Conservation (phyloP, 2,329 filamentous ascomycete species). For the Anthostomella pinea region DNA sequence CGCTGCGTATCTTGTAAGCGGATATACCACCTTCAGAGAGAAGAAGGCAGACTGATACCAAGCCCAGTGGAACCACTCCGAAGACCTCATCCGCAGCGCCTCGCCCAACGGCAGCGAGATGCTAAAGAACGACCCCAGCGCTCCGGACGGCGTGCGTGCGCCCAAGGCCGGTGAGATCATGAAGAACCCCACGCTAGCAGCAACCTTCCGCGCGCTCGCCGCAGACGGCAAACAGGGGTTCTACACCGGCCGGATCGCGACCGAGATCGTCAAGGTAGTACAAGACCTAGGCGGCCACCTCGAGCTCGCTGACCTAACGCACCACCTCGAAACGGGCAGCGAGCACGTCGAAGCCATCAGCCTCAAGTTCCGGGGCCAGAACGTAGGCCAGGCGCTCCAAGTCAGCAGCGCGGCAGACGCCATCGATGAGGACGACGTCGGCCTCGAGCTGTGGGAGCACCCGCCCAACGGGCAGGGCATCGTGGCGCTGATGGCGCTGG, state of each 20-base stretch:
- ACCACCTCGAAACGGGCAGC: constrained; percentile 66
- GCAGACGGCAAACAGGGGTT: constrained; percentile 85
- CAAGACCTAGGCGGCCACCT: constrained; percentile 74
- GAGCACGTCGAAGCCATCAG: constrained; percentile 85
- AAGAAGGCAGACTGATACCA: neutral
- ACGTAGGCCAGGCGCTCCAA: constrained; percentile 29
- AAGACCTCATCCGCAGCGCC: constrained; percentile 62
- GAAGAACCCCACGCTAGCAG: constrained; percentile 76
- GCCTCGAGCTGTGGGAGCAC: constrained; percentile 90
- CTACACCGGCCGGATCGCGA: constrained; percentile 80
- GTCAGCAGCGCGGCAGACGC: constrained; percentile 37
- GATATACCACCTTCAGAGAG: neutral
- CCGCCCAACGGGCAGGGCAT: constrained; percentile 96
- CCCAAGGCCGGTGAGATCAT: constrained; percentile 83
- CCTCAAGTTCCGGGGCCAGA: constrained; percentile 70
- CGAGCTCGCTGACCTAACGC: constrained; percentile 73
- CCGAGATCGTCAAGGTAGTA: constrained; percentile 76
- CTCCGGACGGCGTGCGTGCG: constrained; percentile 67
- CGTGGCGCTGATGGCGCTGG: constrained; percentile 89
- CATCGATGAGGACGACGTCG: constrained; percentile 38
- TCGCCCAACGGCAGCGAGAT: constrained; percentile 87
- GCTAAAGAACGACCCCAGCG: constrained; percentile 72
- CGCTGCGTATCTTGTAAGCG: constrained; percentile 63
- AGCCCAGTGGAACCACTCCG: constrained; percentile 67
- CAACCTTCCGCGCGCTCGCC: constrained; percentile 77